A percentile compares a stretch with the other conserved stretches of the same genome.
phyloP scores from a whole-genome alignment of 169 alveolate species.

The Babesia ovata region DNA sequence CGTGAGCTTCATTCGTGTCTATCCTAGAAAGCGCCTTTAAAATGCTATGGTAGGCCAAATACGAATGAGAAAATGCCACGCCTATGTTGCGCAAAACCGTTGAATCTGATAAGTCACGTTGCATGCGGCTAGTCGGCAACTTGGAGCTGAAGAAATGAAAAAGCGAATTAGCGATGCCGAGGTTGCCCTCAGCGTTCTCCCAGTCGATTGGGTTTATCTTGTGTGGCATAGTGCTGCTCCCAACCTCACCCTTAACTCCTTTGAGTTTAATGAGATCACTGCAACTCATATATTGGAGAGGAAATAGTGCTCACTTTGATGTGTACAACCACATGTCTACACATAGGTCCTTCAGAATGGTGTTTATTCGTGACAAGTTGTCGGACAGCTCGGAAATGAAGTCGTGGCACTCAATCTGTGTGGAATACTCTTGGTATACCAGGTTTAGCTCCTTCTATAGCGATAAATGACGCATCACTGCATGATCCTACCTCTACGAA shows the following conservation, averaged over 20 bases:
- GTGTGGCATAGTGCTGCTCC: constrained; percentile 98
- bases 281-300: neutral
- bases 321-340: constrained; percentile 95
- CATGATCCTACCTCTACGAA: constrained; percentile 72
- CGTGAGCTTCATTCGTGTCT: constrained; percentile 71
- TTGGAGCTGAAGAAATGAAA: constrained; percentile 84
- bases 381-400: constrained; percentile 87
- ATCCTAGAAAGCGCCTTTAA: constrained; percentile 84
- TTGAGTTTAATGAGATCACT: constrained; percentile 69
- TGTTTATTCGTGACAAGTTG: constrained; percentile 80
- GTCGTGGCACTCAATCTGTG: constrained; percentile 95
- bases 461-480: neutral
- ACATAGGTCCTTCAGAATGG: constrained; percentile 86
- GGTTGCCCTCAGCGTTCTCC: constrained; percentile 96
- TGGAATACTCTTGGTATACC: constrained; percentile 88
- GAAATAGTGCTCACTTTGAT: constrained; percentile 62
- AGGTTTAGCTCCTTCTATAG: constrained; percentile 75
- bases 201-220: constrained; percentile 95
- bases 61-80: constrained; percentile 83
- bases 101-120: constrained; percentile 94
- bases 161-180: constrained; percentile 89
- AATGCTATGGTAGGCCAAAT: constrained; percentile 82
- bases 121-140: constrained; percentile 90
- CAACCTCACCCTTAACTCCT: constrained; percentile 88
- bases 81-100: constrained; percentile 93